A percentile compares a stretch with the other conserved stretches of the same genome.
These are phyloP conservation scores for Dipodascus geniculatus DNA, from an alignment of 805 yeast genomes.

Conservation along the genomic window DNA sequence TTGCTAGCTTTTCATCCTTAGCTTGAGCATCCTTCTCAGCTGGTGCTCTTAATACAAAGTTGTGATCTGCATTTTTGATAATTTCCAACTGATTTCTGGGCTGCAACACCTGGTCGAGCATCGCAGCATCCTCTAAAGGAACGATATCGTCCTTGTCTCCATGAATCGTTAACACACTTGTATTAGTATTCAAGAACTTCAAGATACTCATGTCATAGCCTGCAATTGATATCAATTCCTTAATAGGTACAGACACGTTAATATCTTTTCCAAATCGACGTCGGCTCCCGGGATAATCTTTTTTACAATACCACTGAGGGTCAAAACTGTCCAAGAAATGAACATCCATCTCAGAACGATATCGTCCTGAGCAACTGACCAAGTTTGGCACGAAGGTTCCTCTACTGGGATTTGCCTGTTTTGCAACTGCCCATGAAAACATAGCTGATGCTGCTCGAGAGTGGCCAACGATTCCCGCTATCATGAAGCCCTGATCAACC, in stretches of 20 bases:
- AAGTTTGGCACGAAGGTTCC: slow-evolving; percentile 44
- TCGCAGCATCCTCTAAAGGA: slow-evolving; percentile 51
- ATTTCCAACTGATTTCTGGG: slow-evolving; percentile 47
- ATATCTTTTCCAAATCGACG: slow-evolving; percentile 8
- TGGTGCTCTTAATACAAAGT: slow-evolving; percentile 33
- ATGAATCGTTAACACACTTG: slow-evolving; percentile 53
- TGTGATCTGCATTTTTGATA: slow-evolving; percentile 69
- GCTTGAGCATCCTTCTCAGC: slow-evolving; percentile 22
- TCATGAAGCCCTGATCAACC: slow-evolving; percentile 25
- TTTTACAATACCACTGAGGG: slow-evolving; percentile 26
- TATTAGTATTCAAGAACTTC: slow-evolving; percentile 18
- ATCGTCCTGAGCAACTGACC: slow-evolving; percentile 67
- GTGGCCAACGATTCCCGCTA: slow-evolving; percentile 59
- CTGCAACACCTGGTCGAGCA: slow-evolving; percentile 44
- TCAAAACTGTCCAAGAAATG: background rate
- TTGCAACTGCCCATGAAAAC: slow-evolving; percentile 53
- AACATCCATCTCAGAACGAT: slow-evolving; percentile 31
- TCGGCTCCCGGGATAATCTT: slow-evolving; percentile 8
- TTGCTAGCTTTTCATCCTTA: slow-evolving; percentile 32
- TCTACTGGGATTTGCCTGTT: slow-evolving; percentile 14
- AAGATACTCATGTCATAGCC: slow-evolving; percentile 4
- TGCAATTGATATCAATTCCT: slow-evolving; percentile 5
- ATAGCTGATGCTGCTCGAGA: slow-evolving; percentile 71
- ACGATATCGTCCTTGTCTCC: slow-evolving; percentile 60
- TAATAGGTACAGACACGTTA: slow-evolving; percentile 9